These are phyloP conservation scores for Candida pseudoglaebosa DNA, from an alignment of 805 yeast genomes.

Conservation along the genomic window DNA sequence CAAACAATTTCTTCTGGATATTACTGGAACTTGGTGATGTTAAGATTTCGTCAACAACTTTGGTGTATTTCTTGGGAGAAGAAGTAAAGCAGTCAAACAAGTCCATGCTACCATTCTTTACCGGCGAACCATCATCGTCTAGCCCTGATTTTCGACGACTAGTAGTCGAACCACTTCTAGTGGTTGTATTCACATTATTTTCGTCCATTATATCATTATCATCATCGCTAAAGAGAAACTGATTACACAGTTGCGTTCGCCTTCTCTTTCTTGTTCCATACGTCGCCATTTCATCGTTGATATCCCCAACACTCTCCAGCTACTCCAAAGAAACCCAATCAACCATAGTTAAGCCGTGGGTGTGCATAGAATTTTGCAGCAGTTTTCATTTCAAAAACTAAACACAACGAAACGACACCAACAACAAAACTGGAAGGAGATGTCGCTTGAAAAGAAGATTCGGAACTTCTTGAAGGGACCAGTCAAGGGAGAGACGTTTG, in stretches of 20 bases:
- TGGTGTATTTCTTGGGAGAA: constrained; percentile 16
- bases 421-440: constrained; percentile 4
- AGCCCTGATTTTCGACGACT: not conserved
- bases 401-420: constrained; percentile 3
- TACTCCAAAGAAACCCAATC: not conserved
- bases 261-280: not conserved
- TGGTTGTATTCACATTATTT: not conserved
- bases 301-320: not conserved
- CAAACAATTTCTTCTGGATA: constrained; percentile 6
- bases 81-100: constrained; percentile 11
- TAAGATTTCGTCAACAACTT: constrained; percentile 3
- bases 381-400: not conserved
- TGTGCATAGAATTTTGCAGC: not conserved
- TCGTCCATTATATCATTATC: not conserved
- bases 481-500: constrained; percentile 75
- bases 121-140: constrained; percentile 2
- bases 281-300: not conserved
- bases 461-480: constrained; percentile 42
- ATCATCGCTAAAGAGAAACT: not conserved
- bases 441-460: constrained; percentile 37
- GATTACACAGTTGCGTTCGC: not conserved
- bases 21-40: constrained; percentile 2
- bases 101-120: not conserved
- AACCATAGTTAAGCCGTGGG: not conserved
- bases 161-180: not conserved